A percentile compares a stretch with the other conserved stretches of the same genome.
phyloP scores from a whole-genome alignment of 1,284 basidiomycete species.

The Phlebopus sp. region DNA sequence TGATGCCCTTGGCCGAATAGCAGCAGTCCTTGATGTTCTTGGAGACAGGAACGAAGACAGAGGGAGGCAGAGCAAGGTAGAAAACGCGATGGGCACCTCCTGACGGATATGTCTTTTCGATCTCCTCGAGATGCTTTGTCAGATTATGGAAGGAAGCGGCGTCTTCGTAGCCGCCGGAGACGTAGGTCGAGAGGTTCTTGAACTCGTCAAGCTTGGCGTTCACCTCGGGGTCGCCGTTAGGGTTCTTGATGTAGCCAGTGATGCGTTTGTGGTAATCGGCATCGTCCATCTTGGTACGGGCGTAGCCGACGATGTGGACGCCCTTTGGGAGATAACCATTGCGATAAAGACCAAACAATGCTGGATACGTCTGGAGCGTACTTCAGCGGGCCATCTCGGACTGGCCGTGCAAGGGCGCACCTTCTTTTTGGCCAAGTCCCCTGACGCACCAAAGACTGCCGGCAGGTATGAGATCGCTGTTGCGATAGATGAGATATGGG shows the following conservation, averaged over 20 bases:
- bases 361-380: conserved; percentile 79
- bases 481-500: conserved; percentile 13
- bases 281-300: conserved; percentile 90
- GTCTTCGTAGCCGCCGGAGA: conserved; percentile 87
- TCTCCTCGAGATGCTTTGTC: conserved; percentile 70
- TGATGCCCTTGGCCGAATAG: conserved; percentile 66
- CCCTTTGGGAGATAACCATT: conserved; percentile 79
- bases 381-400: conserved; percentile 15
- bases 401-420: conserved; percentile 39
- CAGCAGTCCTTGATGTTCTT: conserved; percentile 79
- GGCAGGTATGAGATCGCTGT: conserved; percentile 17
- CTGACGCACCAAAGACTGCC: conserved; percentile 91
- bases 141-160: conserved; percentile 75
- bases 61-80: conserved; percentile 93
- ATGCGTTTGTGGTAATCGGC: conserved; percentile 84
- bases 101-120: conserved; percentile 69
- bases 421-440: conserved; percentile 99
- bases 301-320: conserved; percentile 91
- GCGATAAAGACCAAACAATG: conserved; percentile 85
- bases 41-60: conserved; percentile 88
- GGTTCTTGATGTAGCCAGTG: conserved; percentile 81
- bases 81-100: conserved; percentile 79
- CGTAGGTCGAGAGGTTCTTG: conserved; percentile 76
- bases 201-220: conserved; percentile 74
- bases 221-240: conserved; percentile 57